These are phyloP conservation scores for Trametes elegans DNA, from an alignment of 768 basidiomycete genomes.

Conservation along the genomic window DNA sequence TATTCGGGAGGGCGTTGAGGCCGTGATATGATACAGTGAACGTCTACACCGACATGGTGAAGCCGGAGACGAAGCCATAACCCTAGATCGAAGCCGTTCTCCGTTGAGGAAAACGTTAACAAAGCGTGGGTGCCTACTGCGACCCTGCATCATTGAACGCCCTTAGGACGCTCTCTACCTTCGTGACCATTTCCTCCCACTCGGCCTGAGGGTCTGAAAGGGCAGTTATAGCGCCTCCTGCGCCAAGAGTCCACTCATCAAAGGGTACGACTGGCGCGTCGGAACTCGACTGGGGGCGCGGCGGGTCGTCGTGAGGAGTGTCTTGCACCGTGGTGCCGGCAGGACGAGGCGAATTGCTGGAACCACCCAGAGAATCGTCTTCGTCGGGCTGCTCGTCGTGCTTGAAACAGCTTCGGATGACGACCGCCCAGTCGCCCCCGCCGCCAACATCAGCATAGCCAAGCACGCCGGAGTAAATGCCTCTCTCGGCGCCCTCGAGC, in stretches of 20 bases:
- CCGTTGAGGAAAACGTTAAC: not conserved
- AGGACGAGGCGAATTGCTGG: no score
- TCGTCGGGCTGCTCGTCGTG: constrained; percentile 41
- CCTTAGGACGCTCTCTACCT: constrained; percentile 74
- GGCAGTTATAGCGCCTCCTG: constrained; percentile 96
- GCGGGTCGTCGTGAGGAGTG: not conserved
- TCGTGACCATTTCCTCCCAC: constrained; percentile 94
- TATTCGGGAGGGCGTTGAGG: constrained; percentile 13
- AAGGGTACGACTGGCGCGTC: not conserved
- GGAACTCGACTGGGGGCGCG: not conserved
- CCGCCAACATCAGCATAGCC: constrained; percentile 93
- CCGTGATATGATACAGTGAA: constrained; percentile 16
- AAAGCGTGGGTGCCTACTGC: not conserved
- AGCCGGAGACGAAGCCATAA: not conserved
- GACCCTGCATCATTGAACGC: constrained; percentile 43
- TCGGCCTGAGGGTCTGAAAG: constrained; percentile 82
- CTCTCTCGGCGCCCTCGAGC: constrained; percentile 70
- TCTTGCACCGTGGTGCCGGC: no score
- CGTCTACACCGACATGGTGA: constrained; percentile 16
- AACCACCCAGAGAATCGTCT: no score
- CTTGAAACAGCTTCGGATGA: constrained; percentile 90
- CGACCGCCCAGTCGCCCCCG: constrained; percentile 89
- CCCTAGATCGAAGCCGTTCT: not conserved
- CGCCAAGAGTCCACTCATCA: constrained; percentile 79
- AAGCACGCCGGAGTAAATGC: constrained; percentile 89